phyloP scores from a whole-genome alignment of 257 asterid species.

The Cinchona pubescens region DNA sequence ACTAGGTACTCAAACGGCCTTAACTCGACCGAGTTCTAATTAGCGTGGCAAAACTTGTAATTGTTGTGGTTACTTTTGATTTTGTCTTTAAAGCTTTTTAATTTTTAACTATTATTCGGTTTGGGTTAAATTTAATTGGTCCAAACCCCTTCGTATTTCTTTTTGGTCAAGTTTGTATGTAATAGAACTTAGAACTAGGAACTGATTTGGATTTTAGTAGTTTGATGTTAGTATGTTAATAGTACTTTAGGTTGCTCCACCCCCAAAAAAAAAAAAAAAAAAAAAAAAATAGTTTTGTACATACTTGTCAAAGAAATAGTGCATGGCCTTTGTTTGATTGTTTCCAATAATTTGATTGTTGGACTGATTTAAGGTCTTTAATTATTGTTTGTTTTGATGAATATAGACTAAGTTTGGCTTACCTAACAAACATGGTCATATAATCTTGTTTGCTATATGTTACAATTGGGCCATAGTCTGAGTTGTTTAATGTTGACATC shows the following conservation, averaged over 20 bases:
- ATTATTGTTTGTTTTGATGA: background rate
- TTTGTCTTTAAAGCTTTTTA: background rate
- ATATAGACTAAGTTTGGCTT: background rate
- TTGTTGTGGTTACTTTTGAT: constrained; percentile 14
- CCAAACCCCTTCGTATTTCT: background rate
- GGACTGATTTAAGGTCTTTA: background rate
- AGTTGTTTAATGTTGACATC: background rate
- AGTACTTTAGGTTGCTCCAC: background rate
- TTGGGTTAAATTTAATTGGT: background rate
- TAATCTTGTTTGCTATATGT: background rate
- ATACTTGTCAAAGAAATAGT: background rate
- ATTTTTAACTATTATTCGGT: background rate
- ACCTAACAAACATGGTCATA: background rate
- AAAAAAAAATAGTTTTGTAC: too few relatives aligned
- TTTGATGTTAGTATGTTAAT: background rate
- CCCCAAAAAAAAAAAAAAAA: too few relatives aligned
- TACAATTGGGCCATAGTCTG: background rate
- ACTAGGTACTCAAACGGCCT: constrained; percentile 19
- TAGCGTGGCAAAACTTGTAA: constrained; percentile 11
- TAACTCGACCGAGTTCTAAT: constrained; percentile 44
- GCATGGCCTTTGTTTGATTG: background rate
- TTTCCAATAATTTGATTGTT: too few relatives aligned
- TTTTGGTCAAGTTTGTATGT: background rate
- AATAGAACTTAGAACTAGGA: background rate
- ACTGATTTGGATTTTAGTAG: background rate